Evolutionary conservation across 139 green algal genomes (phyloP).

Genomic region (Tetradesmus lagerheimii): DNA sequence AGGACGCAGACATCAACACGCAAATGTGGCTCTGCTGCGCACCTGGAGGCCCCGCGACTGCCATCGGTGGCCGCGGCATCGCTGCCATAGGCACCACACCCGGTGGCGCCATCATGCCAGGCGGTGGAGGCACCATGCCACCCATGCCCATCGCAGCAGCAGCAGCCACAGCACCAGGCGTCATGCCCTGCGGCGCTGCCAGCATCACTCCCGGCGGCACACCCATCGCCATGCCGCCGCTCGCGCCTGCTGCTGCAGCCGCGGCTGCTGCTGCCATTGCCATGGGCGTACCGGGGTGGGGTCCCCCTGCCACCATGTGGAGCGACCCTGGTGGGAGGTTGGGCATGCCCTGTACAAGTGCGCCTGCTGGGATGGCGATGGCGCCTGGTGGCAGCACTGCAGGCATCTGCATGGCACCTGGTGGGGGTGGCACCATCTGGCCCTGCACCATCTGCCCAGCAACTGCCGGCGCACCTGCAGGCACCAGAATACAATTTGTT

Average conservation of each 20-base stretch:
- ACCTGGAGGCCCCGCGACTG: conserved; percentile 15
- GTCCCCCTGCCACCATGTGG: not conserved
- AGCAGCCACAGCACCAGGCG: conserved; percentile 2
- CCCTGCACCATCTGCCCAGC: not conserved
- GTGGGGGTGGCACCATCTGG: conserved; percentile 21
- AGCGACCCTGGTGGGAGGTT: not conserved
- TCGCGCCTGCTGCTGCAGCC: not conserved
- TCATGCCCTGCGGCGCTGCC: conserved; percentile 11
- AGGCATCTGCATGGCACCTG: conserved; percentile 21
- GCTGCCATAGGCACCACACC: conserved; percentile 16
- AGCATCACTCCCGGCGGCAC: not conserved
- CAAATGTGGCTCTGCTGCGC: not conserved
- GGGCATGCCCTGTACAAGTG: not conserved
- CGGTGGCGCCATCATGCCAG: conserved; percentile 1
- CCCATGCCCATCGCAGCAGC: not conserved
- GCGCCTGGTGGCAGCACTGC: not conserved
- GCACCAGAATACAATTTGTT: no score
- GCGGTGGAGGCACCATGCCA: not conserved
- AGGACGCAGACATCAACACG: not conserved
- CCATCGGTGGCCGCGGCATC: conserved; percentile 12
- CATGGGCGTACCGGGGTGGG: not conserved
- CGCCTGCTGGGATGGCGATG: not conserved
- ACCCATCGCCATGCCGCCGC: not conserved
- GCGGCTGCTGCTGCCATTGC: conserved; percentile 17
- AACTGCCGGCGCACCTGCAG: not conserved